Evolutionary conservation across 768 basidiomycete genomes (phyloP), one percentile per base, ranked within the genome.

Genomic region (Chalciporus chontae): DNA sequence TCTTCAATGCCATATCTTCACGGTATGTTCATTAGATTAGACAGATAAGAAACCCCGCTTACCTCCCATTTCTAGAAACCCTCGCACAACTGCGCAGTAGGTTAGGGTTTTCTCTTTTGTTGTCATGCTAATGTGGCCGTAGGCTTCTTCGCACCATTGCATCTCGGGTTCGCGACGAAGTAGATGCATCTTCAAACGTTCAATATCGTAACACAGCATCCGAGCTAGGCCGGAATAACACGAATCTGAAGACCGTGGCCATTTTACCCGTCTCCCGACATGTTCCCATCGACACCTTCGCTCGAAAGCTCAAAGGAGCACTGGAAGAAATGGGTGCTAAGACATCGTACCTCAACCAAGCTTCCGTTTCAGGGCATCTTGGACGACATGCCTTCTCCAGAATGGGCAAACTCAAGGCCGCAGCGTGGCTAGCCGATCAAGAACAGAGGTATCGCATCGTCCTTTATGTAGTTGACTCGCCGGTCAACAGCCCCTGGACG

Each of bases 1-100:
- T 99, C 9, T 99, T 98, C 75, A 98, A 98, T 66, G 96, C 96
- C 1, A 95, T 98, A 51, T 92, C 90, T 39, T 85, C 88, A 10
- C 74, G 89, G 87, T 87, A 52, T 54, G 78, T 60, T 52, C 34
- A 18, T 11, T 34, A 14, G 31, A 34, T 37, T 11, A 18, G 1
- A 7, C 4, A 19, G 26, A 26, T 26, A 8, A 26, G 19, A 39
- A 27, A 13, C 13, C 14, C 15, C 13, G 42, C 26, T 52, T 32
- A 56, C 49, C 19, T 24, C 14, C 40, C 42, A 4, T 23, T 31
- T 36, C 5, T 41, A 90, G 90, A 48, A 90, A 90, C 65, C 90
- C 90, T 24, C 83, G 85, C 63, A 90, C 87, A 4, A 91, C 90
- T 24, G 87, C 89, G 29, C 85, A 90, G 87, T 90, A 66, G 56